phyloP scores from a whole-genome alignment of 2,329 filamentous ascomycete species.

The Penicillium sp. region DNA sequence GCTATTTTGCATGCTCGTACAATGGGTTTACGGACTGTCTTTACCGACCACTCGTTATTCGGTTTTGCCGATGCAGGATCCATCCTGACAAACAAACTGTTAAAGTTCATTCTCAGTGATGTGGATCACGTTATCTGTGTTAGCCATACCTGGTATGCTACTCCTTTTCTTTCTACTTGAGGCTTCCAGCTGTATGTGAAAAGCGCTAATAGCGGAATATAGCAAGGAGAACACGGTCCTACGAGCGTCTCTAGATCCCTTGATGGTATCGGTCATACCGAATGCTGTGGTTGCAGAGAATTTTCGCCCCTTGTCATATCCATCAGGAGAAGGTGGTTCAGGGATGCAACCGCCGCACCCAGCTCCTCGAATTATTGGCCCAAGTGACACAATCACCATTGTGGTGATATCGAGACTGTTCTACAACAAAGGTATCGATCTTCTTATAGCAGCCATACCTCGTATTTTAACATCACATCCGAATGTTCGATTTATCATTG shows the following conservation, averaged over 20 bases:
- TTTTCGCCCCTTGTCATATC: constrained; percentile 68
- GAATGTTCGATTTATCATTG: constrained; percentile 95
- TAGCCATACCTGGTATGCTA: constrained; percentile 81
- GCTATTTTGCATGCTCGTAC: constrained; percentile 91
- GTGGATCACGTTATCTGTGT: constrained; percentile 98
- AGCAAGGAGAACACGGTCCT: constrained; percentile 98
- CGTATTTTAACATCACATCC: constrained; percentile 84
- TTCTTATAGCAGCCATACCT: constrained; percentile 93
- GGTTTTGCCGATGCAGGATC: constrained; percentile 95
- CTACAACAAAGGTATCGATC: constrained; percentile 97
- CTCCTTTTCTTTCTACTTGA: neutral
- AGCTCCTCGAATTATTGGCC: constrained; percentile 66
- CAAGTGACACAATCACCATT: constrained; percentile 86
- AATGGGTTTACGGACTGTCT: constrained; percentile 93
- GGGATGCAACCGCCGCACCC: constrained; percentile 36
- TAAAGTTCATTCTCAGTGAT: constrained; percentile 94
- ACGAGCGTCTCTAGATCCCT: constrained; percentile 84
- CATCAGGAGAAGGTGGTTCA: constrained; percentile 28
- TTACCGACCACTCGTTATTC: constrained; percentile 96
- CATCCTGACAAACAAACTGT: constrained; percentile 92
- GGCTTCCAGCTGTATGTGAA: neutral
- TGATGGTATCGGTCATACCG: constrained; percentile 97
- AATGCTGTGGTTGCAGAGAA: constrained; percentile 97
- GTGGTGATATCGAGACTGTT: constrained; percentile 96
- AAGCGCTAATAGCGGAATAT: neutral